Conservation (phyloP, 768 basidiomycete genomes). For the Hydnomerulius pinastri region DNA sequence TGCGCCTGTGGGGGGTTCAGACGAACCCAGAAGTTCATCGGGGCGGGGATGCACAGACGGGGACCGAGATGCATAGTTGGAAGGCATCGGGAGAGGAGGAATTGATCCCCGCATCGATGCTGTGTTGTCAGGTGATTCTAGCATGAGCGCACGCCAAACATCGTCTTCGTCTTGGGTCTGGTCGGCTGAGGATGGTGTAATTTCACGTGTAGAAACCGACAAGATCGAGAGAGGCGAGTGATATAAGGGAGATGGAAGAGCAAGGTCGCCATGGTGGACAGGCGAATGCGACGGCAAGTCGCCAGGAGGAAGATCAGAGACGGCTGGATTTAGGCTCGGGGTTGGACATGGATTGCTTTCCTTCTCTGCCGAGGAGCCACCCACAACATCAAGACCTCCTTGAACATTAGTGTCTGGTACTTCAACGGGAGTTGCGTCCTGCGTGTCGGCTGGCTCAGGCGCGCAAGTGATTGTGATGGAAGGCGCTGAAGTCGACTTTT, state of each 20-base stretch:
- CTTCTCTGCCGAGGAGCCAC: background rate
- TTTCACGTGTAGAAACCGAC: background rate
- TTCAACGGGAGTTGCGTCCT: background rate
- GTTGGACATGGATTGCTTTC: background rate
- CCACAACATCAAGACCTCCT: background rate
- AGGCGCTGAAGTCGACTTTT: background rate
- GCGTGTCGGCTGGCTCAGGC: background rate
- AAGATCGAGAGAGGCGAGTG: background rate
- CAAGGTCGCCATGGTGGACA: background rate
- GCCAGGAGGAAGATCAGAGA: background rate
- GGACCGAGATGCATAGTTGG: slow-evolving; percentile 1
- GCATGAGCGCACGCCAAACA: slow-evolving; percentile 21
- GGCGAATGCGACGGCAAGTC: background rate
- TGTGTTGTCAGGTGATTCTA: slow-evolving; percentile 10
- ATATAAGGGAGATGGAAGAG: background rate
- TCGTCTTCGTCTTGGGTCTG: slow-evolving; percentile 23
- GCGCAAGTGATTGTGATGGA: background rate
- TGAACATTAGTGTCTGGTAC: background rate
- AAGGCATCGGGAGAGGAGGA: slow-evolving; percentile 1
- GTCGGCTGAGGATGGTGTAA: slow-evolving; percentile 11
- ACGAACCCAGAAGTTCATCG: background rate
- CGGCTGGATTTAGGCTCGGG: background rate
- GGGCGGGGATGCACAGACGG: background rate
- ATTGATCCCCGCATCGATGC: slow-evolving; percentile 2
- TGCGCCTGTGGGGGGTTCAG: background rate